These are phyloP conservation scores for Sisymbrium irio DNA, from an alignment of 345 rosid species.

Conservation along the genomic window DNA sequence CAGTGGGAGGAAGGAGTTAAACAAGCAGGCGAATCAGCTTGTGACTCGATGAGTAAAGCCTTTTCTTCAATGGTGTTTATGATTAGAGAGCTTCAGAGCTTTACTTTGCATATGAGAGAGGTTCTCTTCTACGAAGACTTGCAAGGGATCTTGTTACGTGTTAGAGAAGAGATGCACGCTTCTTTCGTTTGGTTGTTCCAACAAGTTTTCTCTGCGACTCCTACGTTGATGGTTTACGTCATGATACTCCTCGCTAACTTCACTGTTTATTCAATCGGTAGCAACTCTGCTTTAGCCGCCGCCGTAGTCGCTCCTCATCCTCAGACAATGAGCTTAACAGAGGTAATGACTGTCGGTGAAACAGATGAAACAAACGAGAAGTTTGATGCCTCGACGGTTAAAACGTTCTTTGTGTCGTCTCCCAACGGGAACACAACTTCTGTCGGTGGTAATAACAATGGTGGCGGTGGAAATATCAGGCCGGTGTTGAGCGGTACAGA, in stretches of 20 bases:
- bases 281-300: slow-evolving; percentile 52
- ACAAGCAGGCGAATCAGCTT: slow-evolving; percentile 64
- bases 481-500: slow-evolving; percentile 62
- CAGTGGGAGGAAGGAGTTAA: slow-evolving; percentile 65
- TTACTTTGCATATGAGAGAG: slow-evolving; percentile 74
- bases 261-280: slow-evolving; percentile 68
- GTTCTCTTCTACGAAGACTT: slow-evolving; percentile 60
- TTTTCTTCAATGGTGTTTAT: slow-evolving; percentile 96
- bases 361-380: slow-evolving; percentile 31
- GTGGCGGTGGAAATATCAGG: slow-evolving; percentile 69
- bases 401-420: slow-evolving; percentile 49
- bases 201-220: slow-evolving; percentile 86
- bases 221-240: slow-evolving; percentile 85
- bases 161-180: slow-evolving; percentile 72
- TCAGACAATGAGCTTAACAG: slow-evolving; percentile 28
- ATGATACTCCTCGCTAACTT: slow-evolving; percentile 90
- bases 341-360: slow-evolving; percentile 30
- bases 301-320: slow-evolving; percentile 17
- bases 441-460: slow-evolving; percentile 54
- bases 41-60: slow-evolving; percentile 70
- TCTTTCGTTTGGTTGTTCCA: slow-evolving; percentile 96
- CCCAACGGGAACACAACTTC: slow-evolving; percentile 49
- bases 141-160: slow-evolving; percentile 63
- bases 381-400: slow-evolving; percentile 50
- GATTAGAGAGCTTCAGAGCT: slow-evolving; percentile 76